Percentiles rank a stretch among this genome's conserved stretches.
Conservation (phyloP, 2,329 filamentous ascomycete genomes). For the Fusarium zealandicum region DNA sequence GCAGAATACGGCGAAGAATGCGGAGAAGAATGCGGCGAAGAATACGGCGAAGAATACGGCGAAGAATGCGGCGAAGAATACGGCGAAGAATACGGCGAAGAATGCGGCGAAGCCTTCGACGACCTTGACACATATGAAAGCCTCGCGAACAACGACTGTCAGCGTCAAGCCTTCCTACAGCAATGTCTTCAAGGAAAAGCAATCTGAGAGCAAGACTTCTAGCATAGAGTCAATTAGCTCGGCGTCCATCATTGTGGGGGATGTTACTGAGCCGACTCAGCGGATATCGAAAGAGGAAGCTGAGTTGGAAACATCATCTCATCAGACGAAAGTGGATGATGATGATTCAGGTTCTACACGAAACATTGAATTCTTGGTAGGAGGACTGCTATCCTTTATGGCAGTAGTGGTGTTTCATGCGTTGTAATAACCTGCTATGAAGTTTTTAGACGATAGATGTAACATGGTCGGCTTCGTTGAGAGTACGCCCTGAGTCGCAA, state of each 20-base stretch:
- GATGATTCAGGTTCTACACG: slow-evolving; percentile 5
- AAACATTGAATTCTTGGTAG: neutral
- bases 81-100: slow-evolving; percentile 11
- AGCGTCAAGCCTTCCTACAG: neutral
- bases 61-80: slow-evolving; percentile 15
- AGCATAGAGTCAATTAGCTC: neutral
- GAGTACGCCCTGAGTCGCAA: no score
- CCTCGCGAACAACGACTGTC: neutral
- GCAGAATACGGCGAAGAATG: no score
- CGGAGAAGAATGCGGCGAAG: slow-evolving; percentile 22
- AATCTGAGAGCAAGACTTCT: slow-evolving; percentile 4
- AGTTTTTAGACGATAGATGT: no score
- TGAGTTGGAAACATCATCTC: neutral
- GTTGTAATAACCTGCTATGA: no score
- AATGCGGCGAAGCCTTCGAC: slow-evolving; percentile 13
- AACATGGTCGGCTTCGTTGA: no score
- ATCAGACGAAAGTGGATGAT: neutral
- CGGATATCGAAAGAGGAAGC: slow-evolving; percentile 22
- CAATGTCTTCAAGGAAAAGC: neutral
- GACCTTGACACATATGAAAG: neutral
- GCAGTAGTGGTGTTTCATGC: neutral
- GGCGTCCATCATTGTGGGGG: neutral
- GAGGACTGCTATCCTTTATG: slow-evolving; percentile 3
- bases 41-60: slow-evolving; percentile 17
- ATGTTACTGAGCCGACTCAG: slow-evolving; percentile 4